Percentiles rank a stretch among this genome's conserved stretches.
phyloP scores from a whole-genome alignment of 495 filamentous ascomycete genomes.

The Aspergillus wentii region DNA sequence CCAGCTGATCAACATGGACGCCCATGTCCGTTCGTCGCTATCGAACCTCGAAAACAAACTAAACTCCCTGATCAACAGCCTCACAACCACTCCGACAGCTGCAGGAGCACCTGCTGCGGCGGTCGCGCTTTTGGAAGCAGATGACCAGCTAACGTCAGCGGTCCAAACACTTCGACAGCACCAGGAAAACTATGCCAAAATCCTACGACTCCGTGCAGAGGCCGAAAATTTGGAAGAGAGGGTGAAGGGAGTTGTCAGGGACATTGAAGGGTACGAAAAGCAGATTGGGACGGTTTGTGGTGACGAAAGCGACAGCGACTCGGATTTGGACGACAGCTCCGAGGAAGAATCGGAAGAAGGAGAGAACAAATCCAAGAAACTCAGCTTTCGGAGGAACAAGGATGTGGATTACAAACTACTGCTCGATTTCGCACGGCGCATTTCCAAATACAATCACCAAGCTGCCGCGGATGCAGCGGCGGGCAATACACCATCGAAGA shows the following conservation, averaged over 20 bases:
- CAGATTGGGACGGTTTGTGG: conserved; percentile 29
- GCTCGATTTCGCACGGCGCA: conserved; percentile 42
- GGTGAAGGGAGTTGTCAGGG: conserved; percentile 37
- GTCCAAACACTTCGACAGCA: conserved; percentile 37
- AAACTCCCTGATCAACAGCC: conserved; percentile 34
- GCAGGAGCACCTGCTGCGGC: conserved; percentile 37
- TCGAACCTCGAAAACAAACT: conserved; percentile 36
- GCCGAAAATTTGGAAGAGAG: conserved; percentile 33
- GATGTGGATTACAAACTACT: conserved; percentile 42
- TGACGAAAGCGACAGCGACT: conserved; percentile 25
- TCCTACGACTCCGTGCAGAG: conserved; percentile 32
- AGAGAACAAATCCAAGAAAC: conserved; percentile 3
- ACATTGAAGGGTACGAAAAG: conserved; percentile 35
- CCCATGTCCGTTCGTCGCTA: conserved; percentile 30
- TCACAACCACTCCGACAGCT: conserved; percentile 40
- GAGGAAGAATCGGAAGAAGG: conserved; percentile 24
- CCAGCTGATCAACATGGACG: conserved; percentile 38
- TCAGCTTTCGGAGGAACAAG: conserved; percentile 11
- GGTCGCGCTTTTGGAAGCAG: conserved; percentile 33
- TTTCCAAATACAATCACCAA: conserved; percentile 45
- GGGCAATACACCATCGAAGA: conserved; percentile 9
- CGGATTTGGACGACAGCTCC: conserved; percentile 4
- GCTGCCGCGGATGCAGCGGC: conserved; percentile 41
- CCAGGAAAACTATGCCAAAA: conserved; percentile 38
- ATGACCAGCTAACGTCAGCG: conserved; percentile 34